Percentiles rank a stretch among this genome's conserved stretches.
These are phyloP conservation scores for Metschnikowia amazonensis DNA, from an alignment of 805 yeast genomes.

Conservation along the genomic window DNA sequence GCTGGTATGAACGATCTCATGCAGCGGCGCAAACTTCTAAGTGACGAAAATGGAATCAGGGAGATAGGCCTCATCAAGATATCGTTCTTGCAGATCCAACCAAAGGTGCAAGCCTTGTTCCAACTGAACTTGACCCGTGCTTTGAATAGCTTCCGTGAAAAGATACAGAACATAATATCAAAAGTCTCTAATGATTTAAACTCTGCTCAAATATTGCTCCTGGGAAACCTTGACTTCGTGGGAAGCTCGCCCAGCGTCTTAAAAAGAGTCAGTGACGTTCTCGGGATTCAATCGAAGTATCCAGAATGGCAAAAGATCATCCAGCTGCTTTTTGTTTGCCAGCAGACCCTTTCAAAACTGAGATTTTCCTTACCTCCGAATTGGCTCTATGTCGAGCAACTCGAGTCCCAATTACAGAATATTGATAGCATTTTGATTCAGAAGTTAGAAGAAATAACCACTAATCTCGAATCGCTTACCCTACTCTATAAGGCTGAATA, in stretches of 20 bases:
- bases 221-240: not conserved
- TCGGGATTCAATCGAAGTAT: constrained; percentile 1
- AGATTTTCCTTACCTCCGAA: constrained; percentile 46
- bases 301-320: constrained; percentile 12
- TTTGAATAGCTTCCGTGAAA: constrained; percentile 4
- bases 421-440: constrained; percentile 35
- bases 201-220: constrained; percentile 6
- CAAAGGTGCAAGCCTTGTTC: constrained; percentile 3
- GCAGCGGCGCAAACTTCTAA: not conserved
- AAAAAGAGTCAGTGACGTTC: constrained; percentile 1
- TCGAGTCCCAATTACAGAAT: constrained; percentile 46
- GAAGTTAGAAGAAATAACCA: constrained; percentile 36
- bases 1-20: not conserved
- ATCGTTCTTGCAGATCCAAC: constrained; percentile 7
- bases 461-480: constrained; percentile 39
- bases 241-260: not conserved
- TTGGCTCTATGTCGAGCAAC: constrained; percentile 63
- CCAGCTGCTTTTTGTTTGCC: constrained; percentile 21
- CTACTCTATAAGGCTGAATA: constrained; percentile 42
- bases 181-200: constrained; percentile 6
- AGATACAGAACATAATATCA: constrained; percentile 4
- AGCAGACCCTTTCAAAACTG: constrained; percentile 38
- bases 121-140: not conserved
- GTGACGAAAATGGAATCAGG: not conserved
- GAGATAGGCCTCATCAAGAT: constrained; percentile 3